A percentile compares a stretch with the other conserved stretches of the same genome.
Conservation (phyloP, 139 green algal genomes). For the Mesostigma viride region DNA sequence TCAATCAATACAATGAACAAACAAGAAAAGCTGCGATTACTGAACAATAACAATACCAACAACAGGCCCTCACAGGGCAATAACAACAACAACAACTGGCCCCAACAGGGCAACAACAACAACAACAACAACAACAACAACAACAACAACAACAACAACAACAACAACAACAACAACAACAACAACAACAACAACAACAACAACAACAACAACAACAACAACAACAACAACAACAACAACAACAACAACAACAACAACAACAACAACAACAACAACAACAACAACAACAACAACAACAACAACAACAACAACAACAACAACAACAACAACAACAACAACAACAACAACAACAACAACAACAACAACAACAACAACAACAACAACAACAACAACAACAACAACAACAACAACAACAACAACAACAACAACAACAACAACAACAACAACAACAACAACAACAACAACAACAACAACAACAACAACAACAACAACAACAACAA, state of each 20-base stretch:
- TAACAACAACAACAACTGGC: background rate
- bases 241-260: background rate
- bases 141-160: background rate
- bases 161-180: background rate
- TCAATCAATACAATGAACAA: no score
- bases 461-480: no score
- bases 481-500: no score
- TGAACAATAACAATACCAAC: no score
- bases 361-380: background rate
- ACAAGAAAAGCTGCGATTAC: no score
- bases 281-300: background rate
- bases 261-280: background rate
- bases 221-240: background rate
- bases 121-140: background rate
- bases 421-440: no score
- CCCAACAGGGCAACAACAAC: background rate
- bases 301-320: background rate
- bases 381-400: no score
- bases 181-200: background rate
- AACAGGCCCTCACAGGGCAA: no score
- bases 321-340: background rate
- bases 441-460: no score
- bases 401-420: no score
- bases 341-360: background rate
- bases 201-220: background rate